Base-by-base conservation (phyloP, 768 basidiomycete genomes). In the Hypsizygus marmoreus region DNA sequence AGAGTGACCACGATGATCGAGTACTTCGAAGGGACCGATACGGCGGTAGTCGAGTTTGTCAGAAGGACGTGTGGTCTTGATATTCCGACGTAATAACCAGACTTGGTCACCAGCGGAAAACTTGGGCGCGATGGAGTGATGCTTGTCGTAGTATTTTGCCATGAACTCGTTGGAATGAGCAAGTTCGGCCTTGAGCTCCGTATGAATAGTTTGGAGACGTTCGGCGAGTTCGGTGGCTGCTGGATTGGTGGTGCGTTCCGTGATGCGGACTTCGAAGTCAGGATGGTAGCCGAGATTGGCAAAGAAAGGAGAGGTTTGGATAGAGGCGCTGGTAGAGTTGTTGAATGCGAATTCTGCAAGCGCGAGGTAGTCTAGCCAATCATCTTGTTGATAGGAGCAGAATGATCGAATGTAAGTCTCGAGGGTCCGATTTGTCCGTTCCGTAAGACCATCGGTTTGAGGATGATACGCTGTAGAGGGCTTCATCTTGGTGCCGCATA, bases 281-380 rank as follows among this genome's bases (percentile, higher is more conserved):
- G n/a, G n/a, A n/a, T n/a, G n/a, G n/a, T n/a, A n/a, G n/a, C n/a
- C 5, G 13, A 8, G 19, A 13, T 67, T 67, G 20, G 68, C 56
- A 31, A 63, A 69, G 58, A 72, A 71, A 4, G 69, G 72, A 13
- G 66, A 59, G 30, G 56, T 45, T 25, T 56, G 39, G 28, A 68
- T 71, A 1, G 70, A 62, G 3, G 59, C 14, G 40, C 65, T 65
- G 6, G 48, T 47, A 14, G 49, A 29, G 34, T 71, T 71, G 51
- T 75, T 76, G 58, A 62, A 69, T 1, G 60, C 50, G 50, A 75
- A 75, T 52, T 75, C 67, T 5, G 69, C 67, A n/a, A 74, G 52
- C 0, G 69, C 62, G 1, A 75, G n/a, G n/a, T n/a, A n/a, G n/a
- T n/a, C n/a, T n/a, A n/a, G n/a, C n/a, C n/a, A n/a, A n/a, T n/a